Percentiles rank a stretch among this genome's conserved stretches.
These are phyloP conservation scores for Balakata baccata DNA, from an alignment of 345 rosid species.

Conservation along the genomic window DNA sequence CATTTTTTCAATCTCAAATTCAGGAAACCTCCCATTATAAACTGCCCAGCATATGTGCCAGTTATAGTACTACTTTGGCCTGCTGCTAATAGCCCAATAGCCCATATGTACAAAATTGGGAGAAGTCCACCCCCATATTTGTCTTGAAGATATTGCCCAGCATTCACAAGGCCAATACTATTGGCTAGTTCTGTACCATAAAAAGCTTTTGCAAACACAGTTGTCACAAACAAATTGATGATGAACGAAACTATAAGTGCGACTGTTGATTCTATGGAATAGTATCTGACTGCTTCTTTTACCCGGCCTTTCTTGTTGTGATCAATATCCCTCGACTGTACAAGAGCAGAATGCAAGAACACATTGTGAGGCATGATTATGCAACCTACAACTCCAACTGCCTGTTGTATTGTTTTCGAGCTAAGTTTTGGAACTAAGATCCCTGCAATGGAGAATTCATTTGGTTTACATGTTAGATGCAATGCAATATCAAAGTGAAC, in stretches of 20 bases:
- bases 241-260: conserved; percentile 75
- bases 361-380: conserved; percentile 95
- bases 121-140: conserved; percentile 84
- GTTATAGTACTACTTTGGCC: conserved; percentile 97
- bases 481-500: not conserved
- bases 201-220: conserved; percentile 86
- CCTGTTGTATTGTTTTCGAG: conserved; percentile 82
- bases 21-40: conserved; percentile 95
- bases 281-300: conserved; percentile 83
- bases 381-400: conserved; percentile 94
- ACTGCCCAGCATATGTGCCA: conserved; percentile 90
- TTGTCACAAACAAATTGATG: conserved; percentile 83
- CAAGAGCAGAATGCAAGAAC: conserved; percentile 92
- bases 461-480: not conserved
- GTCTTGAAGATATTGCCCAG: conserved; percentile 83
- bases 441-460: conserved; percentile 42
- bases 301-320: conserved; percentile 57
- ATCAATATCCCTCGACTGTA: conserved; percentile 81
- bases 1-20: conserved; percentile 87
- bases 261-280: conserved; percentile 68
- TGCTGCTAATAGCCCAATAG: conserved; percentile 80
- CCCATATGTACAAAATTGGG: conserved; percentile 93
- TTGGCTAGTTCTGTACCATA: conserved; percentile 71
- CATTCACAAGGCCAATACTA: conserved; percentile 75
- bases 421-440: conserved; percentile 73